Evolutionary conservation across 2,329 filamentous ascomycete species (phyloP), one percentile per base, ranked within the genome.

Genomic region (Fusarium metavorans): DNA sequence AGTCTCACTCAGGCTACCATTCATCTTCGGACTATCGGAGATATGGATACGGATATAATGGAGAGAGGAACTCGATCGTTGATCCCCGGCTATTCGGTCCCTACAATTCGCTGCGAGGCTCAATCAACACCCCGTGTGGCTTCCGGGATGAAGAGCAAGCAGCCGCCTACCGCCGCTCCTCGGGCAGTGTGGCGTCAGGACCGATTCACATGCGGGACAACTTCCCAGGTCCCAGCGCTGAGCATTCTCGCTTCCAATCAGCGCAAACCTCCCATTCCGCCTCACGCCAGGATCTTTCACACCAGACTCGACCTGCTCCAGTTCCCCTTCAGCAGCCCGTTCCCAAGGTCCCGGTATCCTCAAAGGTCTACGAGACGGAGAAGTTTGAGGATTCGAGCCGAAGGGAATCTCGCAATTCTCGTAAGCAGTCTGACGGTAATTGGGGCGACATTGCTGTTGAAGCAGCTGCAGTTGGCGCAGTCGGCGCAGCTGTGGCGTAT

Each of bases 311-410:
- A 48, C 89, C 92, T 6, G 90, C 85, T 7, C 87, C 90, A 0
- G 88, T 95, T 35, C 91, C 92, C 13, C 87, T 98, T n/a, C 93
- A 97, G 80, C 94, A 97, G 77, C 95, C 95, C 3, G 92, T 95
- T 76, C 95, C 95, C 3, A 89, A 94, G 68, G 87, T 89, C 3
- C 94, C 94, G 0, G 91, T 97, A 4, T 92, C 92, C 41, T 89
- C 89, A 71, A 89, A 89, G 20, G 88, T 95, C 1, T 94, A 94
- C 76, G 88, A 91, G 57, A 84, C 88, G 37, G 83, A 84, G 43
- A 83, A 81, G 84, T 73, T 83, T 32, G 83, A 84, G 32, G 78
- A 81, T 60, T 84, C 83, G 34, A 80, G 77, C 39, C 82, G 79
- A 35, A 82, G 78, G 18, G 82, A 84, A 25, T 76, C 80, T 13